Percentiles rank a stretch among this genome's conserved stretches.
phyloP scores from a whole-genome alignment of 1,284 basidiomycete genomes.

The Abortiporus biennis region DNA sequence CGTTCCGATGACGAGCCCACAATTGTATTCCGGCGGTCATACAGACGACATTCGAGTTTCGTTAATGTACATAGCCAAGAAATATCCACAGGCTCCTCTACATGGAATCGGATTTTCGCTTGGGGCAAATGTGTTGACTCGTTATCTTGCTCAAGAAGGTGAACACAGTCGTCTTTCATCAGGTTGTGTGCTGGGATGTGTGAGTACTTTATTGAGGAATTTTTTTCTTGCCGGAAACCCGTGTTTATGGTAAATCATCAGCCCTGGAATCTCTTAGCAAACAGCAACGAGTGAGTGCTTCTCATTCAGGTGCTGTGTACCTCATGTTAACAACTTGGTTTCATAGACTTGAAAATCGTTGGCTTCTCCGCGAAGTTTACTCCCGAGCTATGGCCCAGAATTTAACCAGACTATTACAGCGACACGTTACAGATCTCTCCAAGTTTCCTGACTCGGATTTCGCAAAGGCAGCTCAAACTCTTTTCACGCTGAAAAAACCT shows the following conservation, averaged over 20 bases:
- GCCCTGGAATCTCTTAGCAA: conserved; percentile 73
- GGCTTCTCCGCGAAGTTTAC: conserved; percentile 69
- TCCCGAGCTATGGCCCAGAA: conserved; percentile 82
- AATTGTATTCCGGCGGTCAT: conserved; percentile 83
- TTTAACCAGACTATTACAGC: conserved; percentile 59
- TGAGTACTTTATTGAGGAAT: conserved; percentile 31
- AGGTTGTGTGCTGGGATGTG: conserved; percentile 78
- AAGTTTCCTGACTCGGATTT: conserved; percentile 46
- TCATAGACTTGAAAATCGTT: conserved; percentile 55
- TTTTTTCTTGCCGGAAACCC: too few relatives aligned
- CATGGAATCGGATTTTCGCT: conserved; percentile 92
- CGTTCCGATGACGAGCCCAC: conserved; percentile 73
- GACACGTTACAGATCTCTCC: conserved; percentile 49
- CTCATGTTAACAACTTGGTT: conserved; percentile 14
- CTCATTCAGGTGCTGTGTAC: conserved; percentile 5
- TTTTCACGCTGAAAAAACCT: conserved; percentile 44
- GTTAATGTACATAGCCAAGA: conserved; percentile 67
- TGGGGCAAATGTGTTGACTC: conserved; percentile 89
- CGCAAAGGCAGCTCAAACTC: conserved; percentile 38
- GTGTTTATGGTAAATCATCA: conserved; percentile 22
- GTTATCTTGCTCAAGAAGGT: conserved; percentile 88
- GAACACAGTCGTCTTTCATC: conserved; percentile 69
- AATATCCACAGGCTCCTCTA: conserved; percentile 78
- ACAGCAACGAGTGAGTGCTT: conserved; percentile 44
- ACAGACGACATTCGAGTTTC: conserved; percentile 86